Conservation (phyloP, 1,139 yeast genomes). For the Yamadazyma buinensis region DNA sequence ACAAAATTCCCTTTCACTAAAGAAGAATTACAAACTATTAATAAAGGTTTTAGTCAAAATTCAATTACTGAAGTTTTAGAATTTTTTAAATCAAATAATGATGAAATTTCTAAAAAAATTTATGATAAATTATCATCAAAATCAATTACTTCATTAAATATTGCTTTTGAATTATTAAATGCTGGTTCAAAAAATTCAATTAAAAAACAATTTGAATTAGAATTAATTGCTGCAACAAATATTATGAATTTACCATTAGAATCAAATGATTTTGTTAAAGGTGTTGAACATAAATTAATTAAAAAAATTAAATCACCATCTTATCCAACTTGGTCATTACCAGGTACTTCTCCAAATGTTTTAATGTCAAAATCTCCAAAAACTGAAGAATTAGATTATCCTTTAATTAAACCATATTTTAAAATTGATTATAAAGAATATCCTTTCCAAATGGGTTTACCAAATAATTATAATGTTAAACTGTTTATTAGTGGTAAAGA, state of each 20-base stretch:
- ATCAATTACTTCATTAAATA: conserved; percentile 77
- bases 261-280: conserved; percentile 63
- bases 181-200: conserved; percentile 59
- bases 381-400: conserved; percentile 31
- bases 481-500: conserved; percentile 63
- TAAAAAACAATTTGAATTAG: conserved; percentile 65
- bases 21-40: conserved; percentile 61
- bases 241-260: conserved; percentile 58
- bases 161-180: conserved; percentile 67
- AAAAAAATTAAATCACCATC: conserved; percentile 54
- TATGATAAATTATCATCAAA: conserved; percentile 52
- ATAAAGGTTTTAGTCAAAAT: conserved; percentile 57
- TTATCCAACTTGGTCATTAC: conserved; percentile 48
- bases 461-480: conserved; percentile 58
- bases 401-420: conserved; percentile 42
- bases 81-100: conserved; percentile 52
- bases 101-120: conserved; percentile 65
- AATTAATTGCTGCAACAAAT: conserved; percentile 74
- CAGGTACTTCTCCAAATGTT: conserved; percentile 18
- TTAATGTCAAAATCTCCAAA: conserved; percentile 22
- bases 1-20: conserved; percentile 57
- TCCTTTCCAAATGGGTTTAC: conserved; percentile 80
- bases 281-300: conserved; percentile 70
- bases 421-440: conserved; percentile 57
- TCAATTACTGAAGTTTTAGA: conserved; percentile 61